Conservation (phyloP, 768 basidiomycete species). For the Exsudoporus frostii region DNA sequence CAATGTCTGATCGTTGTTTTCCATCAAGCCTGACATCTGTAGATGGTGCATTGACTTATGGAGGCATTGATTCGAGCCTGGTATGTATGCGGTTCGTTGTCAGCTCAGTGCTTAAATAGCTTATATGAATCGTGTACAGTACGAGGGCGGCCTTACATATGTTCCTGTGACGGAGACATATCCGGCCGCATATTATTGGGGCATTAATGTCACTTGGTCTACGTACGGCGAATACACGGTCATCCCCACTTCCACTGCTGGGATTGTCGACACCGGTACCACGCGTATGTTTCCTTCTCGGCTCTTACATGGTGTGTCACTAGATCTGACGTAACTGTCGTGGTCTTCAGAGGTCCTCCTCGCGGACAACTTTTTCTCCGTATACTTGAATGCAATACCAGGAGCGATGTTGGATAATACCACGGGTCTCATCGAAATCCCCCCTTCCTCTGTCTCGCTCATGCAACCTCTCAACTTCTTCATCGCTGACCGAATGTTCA, state of each 20-base stretch:
- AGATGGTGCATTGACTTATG: slow-evolving; percentile 29
- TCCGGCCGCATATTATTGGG: slow-evolving; percentile 29
- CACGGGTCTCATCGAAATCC: slow-evolving; percentile 17
- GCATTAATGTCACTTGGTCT: slow-evolving; percentile 23
- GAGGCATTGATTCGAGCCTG: slow-evolving; percentile 16
- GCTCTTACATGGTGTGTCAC: not conserved
- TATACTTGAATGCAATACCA: slow-evolving; percentile 16
- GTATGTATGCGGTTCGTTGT: slow-evolving; percentile 7
- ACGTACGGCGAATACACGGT: slow-evolving; percentile 12
- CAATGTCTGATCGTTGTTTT: no score
- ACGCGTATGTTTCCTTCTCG: slow-evolving; percentile 13
- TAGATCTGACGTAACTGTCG: not conserved
- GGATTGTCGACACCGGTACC: slow-evolving; percentile 29
- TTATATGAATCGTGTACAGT: slow-evolving; percentile 4
- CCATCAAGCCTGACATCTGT: not conserved
- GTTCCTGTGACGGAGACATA: slow-evolving; percentile 24
- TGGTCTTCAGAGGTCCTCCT: slow-evolving; percentile 16
- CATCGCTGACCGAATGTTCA: slow-evolving; percentile 5
- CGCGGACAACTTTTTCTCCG: slow-evolving; percentile 18
- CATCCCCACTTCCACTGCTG: slow-evolving; percentile 21
- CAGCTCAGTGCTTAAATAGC: not conserved
- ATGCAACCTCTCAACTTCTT: slow-evolving; percentile 18
- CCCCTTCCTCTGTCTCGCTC: slow-evolving; percentile 1
- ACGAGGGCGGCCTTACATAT: slow-evolving; percentile 22
- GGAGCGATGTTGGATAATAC: slow-evolving; percentile 3